Base-by-base conservation (phyloP, 2,329 filamentous ascomycete species). In the Penicillium freii region DNA sequence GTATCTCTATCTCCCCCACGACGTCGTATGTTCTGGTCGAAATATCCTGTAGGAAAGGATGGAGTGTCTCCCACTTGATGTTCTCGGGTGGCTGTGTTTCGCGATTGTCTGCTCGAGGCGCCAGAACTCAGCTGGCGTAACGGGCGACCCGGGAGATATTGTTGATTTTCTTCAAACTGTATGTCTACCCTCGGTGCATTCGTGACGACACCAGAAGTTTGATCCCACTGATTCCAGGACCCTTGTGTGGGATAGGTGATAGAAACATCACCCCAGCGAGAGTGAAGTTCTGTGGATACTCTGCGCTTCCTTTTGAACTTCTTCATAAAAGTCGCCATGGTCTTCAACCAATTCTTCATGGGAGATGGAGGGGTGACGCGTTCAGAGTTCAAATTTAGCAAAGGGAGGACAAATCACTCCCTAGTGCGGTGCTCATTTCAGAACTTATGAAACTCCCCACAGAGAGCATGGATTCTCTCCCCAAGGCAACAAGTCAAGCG, bases 211-310 rank as follows among this genome's bases (percentile, higher is more conserved):
- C 47, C 56, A 15, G 70, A 58, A 9, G 62, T 53, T 43, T 73
- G 70, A 46, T 71, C 70, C 65, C 70, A 72, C 60, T 75, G 70
- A 51, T 70, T 77, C 75, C 75, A 77, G n/a, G 75, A 76, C 25
- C 75, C 75, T 39, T 71, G 65, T 39, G 67, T 75, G 23, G 75
- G 75, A 62, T 71, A 72, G 25, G 71, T 74, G 60, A 77, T 77
- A 17, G 72, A 62, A 38, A 68, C 62, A 62, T 77, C 75, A 4
- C 75, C 75, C 71, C 73, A 77, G 60, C 74, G 71, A 31, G 72
- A 66, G 61, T 77, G 70, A 38, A 77, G 59, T 33, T 73, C 68
- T 1, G 72, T 73, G 4, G 73, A 72, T 7, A 75, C 60, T 59
- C 67, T 69, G 49, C 69, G 70, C 61, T 73, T 74, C 57, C 64